Evolutionary conservation across 1,139 yeast species (phyloP).

Genomic region (Lodderomyces pseudojiufengensis): DNA sequence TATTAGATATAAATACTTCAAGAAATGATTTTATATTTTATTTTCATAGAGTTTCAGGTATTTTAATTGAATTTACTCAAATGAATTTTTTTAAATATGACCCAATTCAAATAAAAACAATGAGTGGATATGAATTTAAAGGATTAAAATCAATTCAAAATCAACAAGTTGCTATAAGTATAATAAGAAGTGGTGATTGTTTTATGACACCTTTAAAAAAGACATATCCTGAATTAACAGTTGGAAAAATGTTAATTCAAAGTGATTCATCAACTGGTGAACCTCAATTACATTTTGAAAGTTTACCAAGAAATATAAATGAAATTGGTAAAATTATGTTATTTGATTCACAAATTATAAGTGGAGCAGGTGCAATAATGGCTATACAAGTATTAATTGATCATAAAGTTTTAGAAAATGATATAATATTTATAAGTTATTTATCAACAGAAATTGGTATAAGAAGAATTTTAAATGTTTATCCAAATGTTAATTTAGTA

Average conservation of each 20-base stretch:
- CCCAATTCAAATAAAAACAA: slow-evolving; percentile 27
- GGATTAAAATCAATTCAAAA: slow-evolving; percentile 42
- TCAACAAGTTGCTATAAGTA: slow-evolving; percentile 66
- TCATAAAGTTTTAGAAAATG: slow-evolving; percentile 62
- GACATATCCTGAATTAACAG: slow-evolving; percentile 69
- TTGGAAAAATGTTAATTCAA: slow-evolving; percentile 84
- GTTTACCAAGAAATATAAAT: slow-evolving; percentile 36
- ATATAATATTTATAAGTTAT: slow-evolving; percentile 68
- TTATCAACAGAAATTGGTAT: slow-evolving; percentile 79
- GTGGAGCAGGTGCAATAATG: slow-evolving; percentile 95
- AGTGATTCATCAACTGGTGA: slow-evolving; percentile 88
- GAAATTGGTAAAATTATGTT: slow-evolving; percentile 50
- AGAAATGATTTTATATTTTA: slow-evolving; percentile 82
- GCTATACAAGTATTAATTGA: slow-evolving; percentile 85
- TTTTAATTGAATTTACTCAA: slow-evolving; percentile 65
- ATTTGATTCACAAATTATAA: slow-evolving; percentile 82
- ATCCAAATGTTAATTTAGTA: slow-evolving; percentile 62
- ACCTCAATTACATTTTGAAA: slow-evolving; percentile 81
- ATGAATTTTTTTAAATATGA: slow-evolving; percentile 45
- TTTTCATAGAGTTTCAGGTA: slow-evolving; percentile 73
- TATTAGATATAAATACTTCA: slow-evolving; percentile 51
- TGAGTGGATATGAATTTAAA: slow-evolving; percentile 28
- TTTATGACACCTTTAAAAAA: slow-evolving; percentile 74
- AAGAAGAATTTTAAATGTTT: slow-evolving; percentile 71
- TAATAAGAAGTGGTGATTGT: slow-evolving; percentile 91